Evolutionary conservation across 352 stramenopile genomes (phyloP), one percentile per base, ranked within the genome.

Genomic region (Pythium oligandrum): DNA sequence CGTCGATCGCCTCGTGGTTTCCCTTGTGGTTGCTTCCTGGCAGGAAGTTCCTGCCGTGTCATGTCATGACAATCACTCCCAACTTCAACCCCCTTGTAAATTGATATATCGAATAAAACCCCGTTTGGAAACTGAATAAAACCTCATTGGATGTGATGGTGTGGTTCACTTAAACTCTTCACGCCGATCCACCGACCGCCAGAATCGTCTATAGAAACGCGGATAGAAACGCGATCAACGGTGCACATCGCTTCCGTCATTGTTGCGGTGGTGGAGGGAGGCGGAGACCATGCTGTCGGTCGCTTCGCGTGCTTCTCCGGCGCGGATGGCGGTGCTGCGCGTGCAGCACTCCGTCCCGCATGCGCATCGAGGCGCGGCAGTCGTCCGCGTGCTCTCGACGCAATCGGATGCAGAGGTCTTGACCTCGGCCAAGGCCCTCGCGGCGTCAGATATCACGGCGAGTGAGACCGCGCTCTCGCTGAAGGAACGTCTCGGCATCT

Each of bases 401-500:
- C 77, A 66, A 30, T 72, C 79, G 9, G 75, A 69, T 6, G 64
- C 71, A 11, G 71, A 78, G 62, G 61, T 75, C 26, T 26, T 26
- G 17, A 26, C 17, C 17, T 58, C 71, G 6, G 68, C 70, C 32
- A 74, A 57, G 3, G 59, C 69, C 33, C 17, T 60, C 36, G 74
- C 81, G 38, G 63, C 64, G 4, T 65, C 57, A 35, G 57, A 55
- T 10, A 39, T 58, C 42, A 49, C 45, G 6, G 12, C 44, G 31
- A 48, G 43, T 8, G 61, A 62, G 10, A 36, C 47, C 31, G 26
- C 57, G 55, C 70, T 90, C 12, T 63, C 80, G 40, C 64, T 90
- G 42, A 82, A 85, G 54, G 71, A 92, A 32, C 77, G 75, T 37
- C 32, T 88, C 38, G 53, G 59, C 37, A 78, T 96, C 48, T 96